Evolutionary conservation across 805 yeast species (phyloP).

Genomic region (Candida sphagnicola): DNA sequence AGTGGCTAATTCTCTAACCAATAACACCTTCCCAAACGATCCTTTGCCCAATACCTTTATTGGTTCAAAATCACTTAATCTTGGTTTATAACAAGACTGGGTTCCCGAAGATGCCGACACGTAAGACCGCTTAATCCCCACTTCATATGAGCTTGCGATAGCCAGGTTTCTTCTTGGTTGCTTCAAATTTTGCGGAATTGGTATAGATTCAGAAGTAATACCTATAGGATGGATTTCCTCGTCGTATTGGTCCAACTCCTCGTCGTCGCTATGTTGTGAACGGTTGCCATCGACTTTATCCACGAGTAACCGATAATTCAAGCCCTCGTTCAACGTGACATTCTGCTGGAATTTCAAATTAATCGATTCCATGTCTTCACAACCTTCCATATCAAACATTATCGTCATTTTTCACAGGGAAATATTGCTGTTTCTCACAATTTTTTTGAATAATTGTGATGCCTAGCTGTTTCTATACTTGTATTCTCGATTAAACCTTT

Average conservation of each 20-base stretch:
- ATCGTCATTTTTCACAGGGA: constrained; percentile 24
- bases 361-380: constrained; percentile 13
- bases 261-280: not conserved
- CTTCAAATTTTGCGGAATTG: not conserved
- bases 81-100: constrained; percentile 18
- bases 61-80: constrained; percentile 37
- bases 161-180: constrained; percentile 17
- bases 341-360: constrained; percentile 1
- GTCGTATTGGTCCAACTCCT: not conserved
- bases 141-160: constrained; percentile 32
- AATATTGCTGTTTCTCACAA: not conserved
- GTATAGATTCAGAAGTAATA: constrained; percentile 1
- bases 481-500: no score
- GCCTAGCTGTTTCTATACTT: no score
- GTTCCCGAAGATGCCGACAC: constrained; percentile 3
- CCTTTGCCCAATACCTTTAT: constrained; percentile 42
- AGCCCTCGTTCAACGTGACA: constrained; percentile 1
- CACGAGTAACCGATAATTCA: no score
- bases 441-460: no score
- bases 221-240: not conserved
- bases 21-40: constrained; percentile 40
- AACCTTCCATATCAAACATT: constrained; percentile 35
- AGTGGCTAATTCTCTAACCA: constrained; percentile 34
- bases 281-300: constrained; percentile 4
- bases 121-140: constrained; percentile 27